Conservation (phyloP, 116 monocot species). For the Zostera marina region DNA sequence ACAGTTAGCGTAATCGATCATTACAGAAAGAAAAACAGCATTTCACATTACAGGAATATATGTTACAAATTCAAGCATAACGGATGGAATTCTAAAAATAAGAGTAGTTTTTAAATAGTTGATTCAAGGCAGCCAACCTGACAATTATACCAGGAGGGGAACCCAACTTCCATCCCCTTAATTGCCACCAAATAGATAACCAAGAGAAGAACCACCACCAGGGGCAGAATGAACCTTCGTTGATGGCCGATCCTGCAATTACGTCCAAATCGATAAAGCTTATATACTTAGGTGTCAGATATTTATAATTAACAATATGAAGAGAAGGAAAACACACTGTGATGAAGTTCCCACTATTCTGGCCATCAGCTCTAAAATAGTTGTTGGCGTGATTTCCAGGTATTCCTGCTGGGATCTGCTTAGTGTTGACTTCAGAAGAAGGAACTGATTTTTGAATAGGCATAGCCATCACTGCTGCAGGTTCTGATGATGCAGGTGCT, state of each 20-base stretch:
- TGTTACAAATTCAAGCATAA: too few species aligned
- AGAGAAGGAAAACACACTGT: constrained; percentile 27
- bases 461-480: constrained; percentile 9
- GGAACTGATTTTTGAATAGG: constrained; percentile 20
- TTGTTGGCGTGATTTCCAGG: constrained; percentile 44
- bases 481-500: constrained; percentile 7
- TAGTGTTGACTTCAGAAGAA: constrained; percentile 19
- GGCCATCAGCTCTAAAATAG: constrained; percentile 72
- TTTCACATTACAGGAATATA: too few species aligned
- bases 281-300: background rate
- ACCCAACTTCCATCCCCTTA: constrained; percentile 1
- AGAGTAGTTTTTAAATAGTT: too few species aligned
- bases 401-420: constrained; percentile 72
- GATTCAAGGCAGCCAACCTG: too few species aligned
- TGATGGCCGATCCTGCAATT: constrained; percentile 47
- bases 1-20: too few species aligned
- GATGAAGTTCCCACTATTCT: constrained; percentile 85
- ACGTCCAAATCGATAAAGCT: too few species aligned
- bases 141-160: too few species aligned
- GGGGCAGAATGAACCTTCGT: constrained; percentile 64
- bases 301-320: background rate
- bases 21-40: too few species aligned
- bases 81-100: too few species aligned
- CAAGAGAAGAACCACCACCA: constrained; percentile 65
- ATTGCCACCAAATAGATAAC: constrained; percentile 51